A percentile compares a stretch with the other conserved stretches of the same genome.
Conservation (phyloP, 2,329 filamentous ascomycete species). For the Lecanosticta acicola region DNA sequence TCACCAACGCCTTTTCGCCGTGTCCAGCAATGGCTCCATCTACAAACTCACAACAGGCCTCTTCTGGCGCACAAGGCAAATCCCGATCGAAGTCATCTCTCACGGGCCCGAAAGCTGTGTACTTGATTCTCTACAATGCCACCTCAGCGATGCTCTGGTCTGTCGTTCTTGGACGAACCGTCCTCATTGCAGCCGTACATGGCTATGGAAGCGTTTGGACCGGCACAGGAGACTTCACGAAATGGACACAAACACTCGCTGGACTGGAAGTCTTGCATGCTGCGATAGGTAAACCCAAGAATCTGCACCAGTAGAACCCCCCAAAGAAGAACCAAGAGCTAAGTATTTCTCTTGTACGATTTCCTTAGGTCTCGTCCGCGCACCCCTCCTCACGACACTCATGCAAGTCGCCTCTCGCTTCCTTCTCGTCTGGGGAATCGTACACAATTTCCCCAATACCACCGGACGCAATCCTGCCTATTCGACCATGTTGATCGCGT, state of each 20-base stretch:
- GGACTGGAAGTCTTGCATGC: constrained; percentile 79
- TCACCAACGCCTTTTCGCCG: too few species aligned
- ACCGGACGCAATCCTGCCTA: constrained; percentile 56
- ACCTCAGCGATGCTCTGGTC: constrained; percentile 72
- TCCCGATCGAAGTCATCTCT: constrained; percentile 10
- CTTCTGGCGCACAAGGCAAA: constrained; percentile 1
- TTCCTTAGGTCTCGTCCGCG: constrained; percentile 68
- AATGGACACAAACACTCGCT: constrained; percentile 79
- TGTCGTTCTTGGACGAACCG: constrained; percentile 64
- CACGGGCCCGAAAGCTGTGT: constrained; percentile 40
- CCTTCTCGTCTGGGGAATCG: constrained; percentile 82
- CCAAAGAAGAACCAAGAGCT: constrained; percentile 3
- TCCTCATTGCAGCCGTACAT: constrained; percentile 45
- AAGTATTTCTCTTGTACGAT: constrained; percentile 6
- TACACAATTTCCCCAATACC: constrained; percentile 65
- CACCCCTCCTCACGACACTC: constrained; percentile 74
- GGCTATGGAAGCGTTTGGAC: constrained; percentile 54
- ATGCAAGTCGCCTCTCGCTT: constrained; percentile 88
- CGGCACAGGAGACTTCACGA: constrained; percentile 60
- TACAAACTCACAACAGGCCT: constrained; percentile 22
- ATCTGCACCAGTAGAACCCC: background rate
- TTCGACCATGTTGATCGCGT: constrained; percentile 74
- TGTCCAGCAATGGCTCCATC: constrained; percentile 29
- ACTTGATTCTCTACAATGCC: constrained; percentile 82
- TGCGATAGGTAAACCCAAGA: constrained; percentile 55